Percentiles rank a stretch among this genome's conserved stretches.
phyloP scores from a whole-genome alignment of 495 filamentous ascomycete genomes.

The Polyplosphaeria fusca region DNA sequence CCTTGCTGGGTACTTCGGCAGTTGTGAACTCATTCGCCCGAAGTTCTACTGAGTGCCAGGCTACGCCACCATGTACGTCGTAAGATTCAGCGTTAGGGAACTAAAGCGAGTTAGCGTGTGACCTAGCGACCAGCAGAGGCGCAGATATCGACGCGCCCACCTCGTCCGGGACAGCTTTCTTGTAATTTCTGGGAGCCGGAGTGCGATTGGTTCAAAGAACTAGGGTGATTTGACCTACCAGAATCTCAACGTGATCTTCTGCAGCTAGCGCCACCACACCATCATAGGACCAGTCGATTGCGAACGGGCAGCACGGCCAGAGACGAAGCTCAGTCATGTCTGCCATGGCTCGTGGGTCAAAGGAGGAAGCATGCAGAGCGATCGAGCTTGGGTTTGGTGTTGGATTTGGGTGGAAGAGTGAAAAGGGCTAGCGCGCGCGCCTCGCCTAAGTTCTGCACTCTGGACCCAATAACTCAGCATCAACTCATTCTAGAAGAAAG shows the following conservation, averaged over 20 bases:
- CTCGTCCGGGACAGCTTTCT: no score
- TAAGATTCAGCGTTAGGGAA: slow-evolving; percentile 30
- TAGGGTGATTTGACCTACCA: no score
- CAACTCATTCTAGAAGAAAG: background rate
- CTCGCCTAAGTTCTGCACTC: background rate
- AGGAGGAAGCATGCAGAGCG: no score
- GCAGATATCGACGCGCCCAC: no score
- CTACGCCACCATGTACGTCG: slow-evolving; percentile 4
- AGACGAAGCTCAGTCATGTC: slow-evolving; percentile 35
- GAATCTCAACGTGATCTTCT: slow-evolving; percentile 56
- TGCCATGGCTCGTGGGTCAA: no score
- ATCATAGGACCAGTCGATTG: slow-evolving; percentile 61
- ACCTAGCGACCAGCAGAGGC: no score
- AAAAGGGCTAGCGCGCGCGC: background rate
- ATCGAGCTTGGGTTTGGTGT: background rate
- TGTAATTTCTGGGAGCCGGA: background rate
- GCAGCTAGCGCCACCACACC: slow-evolving; percentile 60
- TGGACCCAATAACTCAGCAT: background rate
- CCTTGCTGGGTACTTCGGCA: slow-evolving; percentile 51
- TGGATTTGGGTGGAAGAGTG: background rate
- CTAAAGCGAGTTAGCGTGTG: slow-evolving; percentile 25
- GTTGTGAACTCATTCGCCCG: slow-evolving; percentile 52
- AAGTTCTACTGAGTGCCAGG: slow-evolving; percentile 39
- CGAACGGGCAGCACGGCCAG: slow-evolving; percentile 45
- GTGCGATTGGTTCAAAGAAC: no score